A percentile compares a stretch with the other conserved stretches of the same genome.
Conservation (phyloP, 805 yeast species). For the Yarrowia bubula region DNA sequence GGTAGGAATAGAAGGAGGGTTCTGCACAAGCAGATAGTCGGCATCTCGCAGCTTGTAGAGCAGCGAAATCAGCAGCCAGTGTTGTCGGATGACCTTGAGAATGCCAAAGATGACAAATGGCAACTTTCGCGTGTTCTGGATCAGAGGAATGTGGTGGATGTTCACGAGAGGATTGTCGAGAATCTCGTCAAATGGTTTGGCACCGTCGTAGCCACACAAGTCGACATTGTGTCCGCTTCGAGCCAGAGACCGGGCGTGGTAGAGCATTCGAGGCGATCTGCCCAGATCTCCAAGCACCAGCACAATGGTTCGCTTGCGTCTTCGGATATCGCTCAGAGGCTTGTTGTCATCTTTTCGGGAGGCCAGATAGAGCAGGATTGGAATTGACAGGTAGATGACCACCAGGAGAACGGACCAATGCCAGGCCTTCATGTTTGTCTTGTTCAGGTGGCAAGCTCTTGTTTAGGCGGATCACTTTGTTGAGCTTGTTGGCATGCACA, state of each 20-base stretch:
- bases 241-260: slow-evolving; percentile 82
- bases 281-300: slow-evolving; percentile 91
- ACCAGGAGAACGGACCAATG: slow-evolving; percentile 29
- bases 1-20: slow-evolving; percentile 91
- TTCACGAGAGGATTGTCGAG: slow-evolving; percentile 33
- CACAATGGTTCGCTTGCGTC: slow-evolving; percentile 59
- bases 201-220: slow-evolving; percentile 67
- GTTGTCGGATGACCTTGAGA: slow-evolving; percentile 59
- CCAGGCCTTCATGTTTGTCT: slow-evolving; percentile 21
- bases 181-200: slow-evolving; percentile 33
- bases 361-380: slow-evolving; percentile 30
- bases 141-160: slow-evolving; percentile 37
- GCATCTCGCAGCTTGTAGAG: slow-evolving; percentile 59
- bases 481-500: slow-evolving; percentile 20
- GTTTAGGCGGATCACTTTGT: slow-evolving; percentile 7
- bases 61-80: slow-evolving; percentile 46
- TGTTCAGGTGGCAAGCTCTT: not conserved
- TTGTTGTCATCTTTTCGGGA: slow-evolving; percentile 27
- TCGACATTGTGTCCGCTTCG: slow-evolving; percentile 68
- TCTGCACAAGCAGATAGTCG: slow-evolving; percentile 65
- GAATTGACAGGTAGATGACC: slow-evolving; percentile 31
- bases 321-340: slow-evolving; percentile 19
- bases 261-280: slow-evolving; percentile 91
- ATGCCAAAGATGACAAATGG: slow-evolving; percentile 60
- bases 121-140: slow-evolving; percentile 34